These are phyloP conservation scores for Silene conica DNA, from an alignment of 148 eudicot genomes.

Conservation along the genomic window DNA sequence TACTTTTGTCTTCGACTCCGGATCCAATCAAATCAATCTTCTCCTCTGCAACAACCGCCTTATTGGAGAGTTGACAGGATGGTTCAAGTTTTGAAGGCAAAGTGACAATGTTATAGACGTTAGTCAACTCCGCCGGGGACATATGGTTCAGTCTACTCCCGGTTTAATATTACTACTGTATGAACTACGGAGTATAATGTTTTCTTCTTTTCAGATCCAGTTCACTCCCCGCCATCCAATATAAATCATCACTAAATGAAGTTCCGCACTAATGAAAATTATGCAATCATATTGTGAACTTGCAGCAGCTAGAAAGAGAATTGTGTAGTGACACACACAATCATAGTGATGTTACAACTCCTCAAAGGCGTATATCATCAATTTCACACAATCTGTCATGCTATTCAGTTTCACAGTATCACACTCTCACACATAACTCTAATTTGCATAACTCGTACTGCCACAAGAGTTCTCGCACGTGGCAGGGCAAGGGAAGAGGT, in stretches of 20 bases:
- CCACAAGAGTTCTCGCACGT: too few species aligned
- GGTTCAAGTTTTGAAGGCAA: too few species aligned
- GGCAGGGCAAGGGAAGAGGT: too few species aligned
- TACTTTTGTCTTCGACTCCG: constrained; percentile 67
- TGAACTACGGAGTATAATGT: background rate
- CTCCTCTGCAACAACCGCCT: too few species aligned
- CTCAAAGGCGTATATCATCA: background rate
- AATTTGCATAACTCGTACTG: background rate
- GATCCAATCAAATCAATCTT: constrained; percentile 69
- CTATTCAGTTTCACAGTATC: background rate
- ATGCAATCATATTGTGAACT: background rate
- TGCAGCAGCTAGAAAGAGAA: background rate
- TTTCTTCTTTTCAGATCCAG: background rate
- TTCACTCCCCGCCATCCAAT: background rate
- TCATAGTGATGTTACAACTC: background rate
- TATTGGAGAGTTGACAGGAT: too few species aligned
- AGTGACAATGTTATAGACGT: too few species aligned
- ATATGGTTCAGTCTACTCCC: too few species aligned
- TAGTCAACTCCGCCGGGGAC: too few species aligned
- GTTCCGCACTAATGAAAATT: background rate
- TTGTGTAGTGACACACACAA: background rate
- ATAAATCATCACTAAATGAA: background rate
- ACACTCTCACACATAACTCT: background rate
- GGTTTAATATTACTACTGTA: background rate
- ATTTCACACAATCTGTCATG: background rate